Evolutionary conservation across 2,329 filamentous ascomycete species (phyloP).

Genomic region (Colletotrichum sp.): DNA sequence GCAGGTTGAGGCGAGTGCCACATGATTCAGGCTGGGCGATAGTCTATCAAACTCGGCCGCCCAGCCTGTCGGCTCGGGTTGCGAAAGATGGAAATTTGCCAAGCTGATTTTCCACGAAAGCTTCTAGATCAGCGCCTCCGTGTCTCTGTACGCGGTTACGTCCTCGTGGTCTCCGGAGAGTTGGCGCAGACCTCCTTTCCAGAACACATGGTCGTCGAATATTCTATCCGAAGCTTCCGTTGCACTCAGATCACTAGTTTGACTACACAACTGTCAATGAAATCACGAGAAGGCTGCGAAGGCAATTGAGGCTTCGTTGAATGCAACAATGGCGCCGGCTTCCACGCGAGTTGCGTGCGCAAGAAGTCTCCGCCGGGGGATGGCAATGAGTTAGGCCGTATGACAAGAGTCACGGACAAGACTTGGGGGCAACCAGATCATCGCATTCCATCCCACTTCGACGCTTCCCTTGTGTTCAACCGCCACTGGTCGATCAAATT

Average conservation of each 20-base stretch:
- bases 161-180: neutral
- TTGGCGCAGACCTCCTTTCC: neutral
- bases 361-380: neutral
- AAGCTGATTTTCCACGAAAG: neutral
- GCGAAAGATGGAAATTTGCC: neutral
- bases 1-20: constrained; percentile 1
- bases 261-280: neutral
- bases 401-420: neutral
- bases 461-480: neutral
- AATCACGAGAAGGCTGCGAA: neutral
- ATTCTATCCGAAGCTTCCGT: neutral
- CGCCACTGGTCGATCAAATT: neutral
- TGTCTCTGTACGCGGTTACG: neutral
- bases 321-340: neutral
- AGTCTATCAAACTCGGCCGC: neutral
- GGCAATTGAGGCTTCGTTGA: neutral
- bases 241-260: neutral
- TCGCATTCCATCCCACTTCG: neutral
- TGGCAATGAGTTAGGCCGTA: neutral
- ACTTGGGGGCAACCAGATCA: neutral
- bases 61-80: neutral
- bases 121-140: neutral
- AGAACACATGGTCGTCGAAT: neutral
- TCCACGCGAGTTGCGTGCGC: neutral
- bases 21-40: neutral